Evolutionary conservation across 2,329 filamentous ascomycete genomes (phyloP), one percentile per base, ranked within the genome.

Genomic region (Aspergillus ibericus): DNA sequence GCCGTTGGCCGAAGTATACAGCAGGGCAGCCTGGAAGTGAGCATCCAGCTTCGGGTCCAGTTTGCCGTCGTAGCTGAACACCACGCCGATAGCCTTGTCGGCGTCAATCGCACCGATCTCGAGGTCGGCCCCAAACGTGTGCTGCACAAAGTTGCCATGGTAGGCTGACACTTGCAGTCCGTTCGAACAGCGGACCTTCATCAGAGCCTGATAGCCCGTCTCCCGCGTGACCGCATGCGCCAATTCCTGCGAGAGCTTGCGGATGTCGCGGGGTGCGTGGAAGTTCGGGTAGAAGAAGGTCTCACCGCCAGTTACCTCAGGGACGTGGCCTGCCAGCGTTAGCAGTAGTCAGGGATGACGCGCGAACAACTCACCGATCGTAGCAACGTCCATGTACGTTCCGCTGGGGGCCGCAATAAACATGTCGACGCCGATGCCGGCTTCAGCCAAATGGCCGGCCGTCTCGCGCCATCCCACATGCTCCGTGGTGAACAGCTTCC

Each of bases 101-200:
- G 92, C 88, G 72, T 98, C 95, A 53, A 98, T 87, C 53, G 90
- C 86, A 27, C 95, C 95, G 68, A 99, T 91, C 73, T 99, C 93
- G 46, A 99, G 84, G 75, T 99, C 95, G 3, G 93, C 92, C 10
- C 92, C 93, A 70, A 96, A 96, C 0, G 91, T 95, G 77, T 97
- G 92, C 71, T 99, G 95, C 52, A 96, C 85, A 72, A 98, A 99
- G 77, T 96, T 96, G 66, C 95, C 95, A 70, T 96, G 92, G 71
- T 99, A 99, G n/a, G 87, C 86, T 15, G 91, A 87, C 15, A 99
- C 89, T 73, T 99, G 95, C 53, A 99, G 82, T 16, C 95, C 95
- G 68, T 96, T 99, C 16, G 93, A 97, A 79, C 95, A 99, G 62
- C 95, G 89, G 58, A 99, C 93, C 81, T 99, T 99, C 91, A 99